These are phyloP conservation scores for Fusarium ambrosium DNA, from an alignment of 2,329 filamentous ascomycete genomes.

Conservation along the genomic window DNA sequence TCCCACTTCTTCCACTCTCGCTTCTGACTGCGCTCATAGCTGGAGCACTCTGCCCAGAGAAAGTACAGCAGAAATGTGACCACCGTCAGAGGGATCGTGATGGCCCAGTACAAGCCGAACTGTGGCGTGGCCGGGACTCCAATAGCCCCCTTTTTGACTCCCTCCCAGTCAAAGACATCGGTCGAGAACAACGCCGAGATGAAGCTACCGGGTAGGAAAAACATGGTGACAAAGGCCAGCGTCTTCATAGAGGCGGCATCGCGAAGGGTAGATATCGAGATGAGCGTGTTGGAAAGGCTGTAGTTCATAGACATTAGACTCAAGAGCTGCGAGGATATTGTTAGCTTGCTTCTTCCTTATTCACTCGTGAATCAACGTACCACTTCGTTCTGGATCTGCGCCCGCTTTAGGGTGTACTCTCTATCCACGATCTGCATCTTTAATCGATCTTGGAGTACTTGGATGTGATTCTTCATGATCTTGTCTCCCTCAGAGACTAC, in stretches of 20 bases:
- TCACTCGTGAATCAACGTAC: slow-evolving; percentile 41
- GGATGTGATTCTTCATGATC: slow-evolving; percentile 47
- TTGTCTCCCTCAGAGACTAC: slow-evolving; percentile 17
- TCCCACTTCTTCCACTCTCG: slow-evolving; percentile 30
- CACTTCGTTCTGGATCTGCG: slow-evolving; percentile 57
- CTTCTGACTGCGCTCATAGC: slow-evolving; percentile 37
- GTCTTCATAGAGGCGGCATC: slow-evolving; percentile 61
- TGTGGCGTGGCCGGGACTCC: slow-evolving; percentile 51
- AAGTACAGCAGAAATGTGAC: slow-evolving; percentile 54
- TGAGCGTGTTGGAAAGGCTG: slow-evolving; percentile 52
- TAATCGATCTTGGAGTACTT: slow-evolving; percentile 50
- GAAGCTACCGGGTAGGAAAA: slow-evolving; percentile 59
- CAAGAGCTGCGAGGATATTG: slow-evolving; percentile 48
- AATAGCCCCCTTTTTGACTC: slow-evolving; percentile 45
- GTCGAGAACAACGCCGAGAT: slow-evolving; percentile 59
- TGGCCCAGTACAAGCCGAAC: slow-evolving; percentile 57
- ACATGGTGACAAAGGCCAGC: slow-evolving; percentile 58
- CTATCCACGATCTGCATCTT: slow-evolving; percentile 55
- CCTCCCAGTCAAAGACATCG: slow-evolving; percentile 52
- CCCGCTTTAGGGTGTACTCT: slow-evolving; percentile 53
- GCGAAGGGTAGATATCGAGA: slow-evolving; percentile 54
- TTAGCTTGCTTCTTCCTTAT: slow-evolving; percentile 4
- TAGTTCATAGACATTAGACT: slow-evolving; percentile 56
- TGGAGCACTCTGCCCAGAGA: slow-evolving; percentile 50
- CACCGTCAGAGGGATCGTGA: slow-evolving; percentile 56